Conservation (phyloP, 257 asterid genomes). For the Solanum paucissectum region DNA sequence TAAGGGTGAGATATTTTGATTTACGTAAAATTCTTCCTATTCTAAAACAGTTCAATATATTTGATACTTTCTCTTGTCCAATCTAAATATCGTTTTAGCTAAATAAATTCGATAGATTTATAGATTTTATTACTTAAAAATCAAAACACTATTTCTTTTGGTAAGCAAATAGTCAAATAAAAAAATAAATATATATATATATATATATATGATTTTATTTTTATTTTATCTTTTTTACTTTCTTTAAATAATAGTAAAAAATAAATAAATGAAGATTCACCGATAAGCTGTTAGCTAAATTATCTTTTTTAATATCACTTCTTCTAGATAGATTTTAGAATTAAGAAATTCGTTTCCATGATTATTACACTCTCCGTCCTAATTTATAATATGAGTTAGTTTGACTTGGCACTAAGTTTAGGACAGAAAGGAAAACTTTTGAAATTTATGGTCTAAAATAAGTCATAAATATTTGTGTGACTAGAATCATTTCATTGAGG, state of each 20-base stretch:
- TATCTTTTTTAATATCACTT: not conserved
- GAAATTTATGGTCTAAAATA: too few species aligned
- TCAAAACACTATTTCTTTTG: not conserved
- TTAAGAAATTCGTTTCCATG: too few species aligned
- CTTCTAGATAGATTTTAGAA: not conserved
- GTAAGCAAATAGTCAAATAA: not conserved
- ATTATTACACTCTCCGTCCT: too few species aligned
- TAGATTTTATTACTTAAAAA: not conserved
- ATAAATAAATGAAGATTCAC: too few species aligned
- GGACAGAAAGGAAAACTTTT: rapidly evolving
- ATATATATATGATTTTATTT: too few species aligned
- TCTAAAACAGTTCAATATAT: not conserved
- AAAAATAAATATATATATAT: too few species aligned
- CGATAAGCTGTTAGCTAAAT: not conserved
- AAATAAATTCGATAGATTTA: not conserved
- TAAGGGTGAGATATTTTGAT: not conserved
- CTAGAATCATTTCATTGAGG: too few species aligned
- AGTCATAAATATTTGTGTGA: too few species aligned
- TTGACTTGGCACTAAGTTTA: too few species aligned
- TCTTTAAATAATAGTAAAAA: too few species aligned
- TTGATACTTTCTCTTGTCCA: not conserved
- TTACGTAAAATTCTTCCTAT: not conserved
- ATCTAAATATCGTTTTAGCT: not conserved
- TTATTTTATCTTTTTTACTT: not conserved
- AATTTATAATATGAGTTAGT: too few species aligned